Base-by-base conservation (phyloP, 306 rosid genomes). In the Vigna angularis region DNA sequence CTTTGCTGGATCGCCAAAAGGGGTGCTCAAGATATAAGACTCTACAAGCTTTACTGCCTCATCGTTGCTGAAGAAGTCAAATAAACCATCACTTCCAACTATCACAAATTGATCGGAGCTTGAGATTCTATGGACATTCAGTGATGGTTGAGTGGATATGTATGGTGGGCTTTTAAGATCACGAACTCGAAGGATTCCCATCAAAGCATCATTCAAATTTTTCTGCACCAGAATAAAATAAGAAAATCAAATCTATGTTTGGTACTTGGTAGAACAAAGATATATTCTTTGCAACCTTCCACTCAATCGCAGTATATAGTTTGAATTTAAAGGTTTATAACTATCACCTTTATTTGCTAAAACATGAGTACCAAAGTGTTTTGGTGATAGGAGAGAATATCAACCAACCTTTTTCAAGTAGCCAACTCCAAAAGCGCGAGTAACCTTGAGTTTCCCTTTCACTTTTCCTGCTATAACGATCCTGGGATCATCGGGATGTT, bases 341-440 rank as follows among this genome's bases (percentile, higher is more conserved):
- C 14, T 10, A 66, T 47, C 30, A 63, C 16, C 16, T 26, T 69
- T 24, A 26, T 8, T 24, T 45, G 20, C 40, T 28, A 32, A 42
- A 42, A 55, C 13, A 10, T 68, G 30, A 18, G 40, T 20, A 74
- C 12, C 12, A 15, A 49, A 68, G 61, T 59, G n/a, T 24, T 32
- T 66, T 3, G 17, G 59, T 24, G 63, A 42, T 30, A 30, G 50
- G 62, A 53, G 48, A 66, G 67, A 83, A 69, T 40, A 64, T 55
- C 34, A 10, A 95, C 64, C 34, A 10, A 95, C 99, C 98, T 91
- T 89, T 88, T 95, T 95, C 87, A 95, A 86, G 87, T 95, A 95
- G 82, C 99, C 99, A 79, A 95, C 99, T 77, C 99, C 99, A 73
- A 95, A 84, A 26, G 99, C 99, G 13, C 99, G 98, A 81, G 98